phyloP scores from a whole-genome alignment of 176 grass and related monocot species.

The Elymus sibiricus region DNA sequence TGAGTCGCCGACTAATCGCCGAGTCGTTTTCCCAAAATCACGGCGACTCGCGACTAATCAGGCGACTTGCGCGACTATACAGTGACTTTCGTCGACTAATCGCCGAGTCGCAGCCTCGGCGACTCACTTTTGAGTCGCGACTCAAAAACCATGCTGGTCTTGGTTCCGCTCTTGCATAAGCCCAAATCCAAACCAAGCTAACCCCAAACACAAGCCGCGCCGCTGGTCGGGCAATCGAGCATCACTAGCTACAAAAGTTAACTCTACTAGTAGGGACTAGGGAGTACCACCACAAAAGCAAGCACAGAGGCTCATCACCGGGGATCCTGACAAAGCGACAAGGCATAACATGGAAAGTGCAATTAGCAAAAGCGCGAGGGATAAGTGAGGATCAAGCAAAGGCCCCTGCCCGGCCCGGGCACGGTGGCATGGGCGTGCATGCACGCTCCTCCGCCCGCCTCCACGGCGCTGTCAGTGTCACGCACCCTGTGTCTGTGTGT shows the following conservation, averaged over 20 bases:
- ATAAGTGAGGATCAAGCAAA: conserved; percentile 54
- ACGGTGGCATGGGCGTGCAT: not conserved
- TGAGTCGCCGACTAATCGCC: no score
- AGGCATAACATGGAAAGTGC: not conserved
- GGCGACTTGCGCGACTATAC: no score
- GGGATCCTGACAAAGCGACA: conserved; percentile 20
- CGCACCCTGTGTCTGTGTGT: not conserved
- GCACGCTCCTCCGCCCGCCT: not conserved
- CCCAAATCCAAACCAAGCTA: not conserved
- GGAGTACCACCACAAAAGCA: conserved; percentile 18
- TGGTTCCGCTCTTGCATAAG: not conserved
- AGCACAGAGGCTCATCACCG: not conserved
- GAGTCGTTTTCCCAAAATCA: no score
- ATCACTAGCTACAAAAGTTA: not conserved
- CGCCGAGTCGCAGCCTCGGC: no score
- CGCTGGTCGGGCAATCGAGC: not conserved
- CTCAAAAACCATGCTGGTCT: no score
- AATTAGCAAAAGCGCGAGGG: not conserved
- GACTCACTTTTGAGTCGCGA: no score
- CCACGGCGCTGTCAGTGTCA: not conserved
- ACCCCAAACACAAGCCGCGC: not conserved
- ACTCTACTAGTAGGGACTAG: not conserved
- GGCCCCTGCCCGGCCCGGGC: not conserved
- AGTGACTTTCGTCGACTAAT: no score
- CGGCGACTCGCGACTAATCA: no score